Evolutionary conservation across 495 filamentous ascomycete species (phyloP).

Genomic region (Amphirosellinia nigrospora): DNA sequence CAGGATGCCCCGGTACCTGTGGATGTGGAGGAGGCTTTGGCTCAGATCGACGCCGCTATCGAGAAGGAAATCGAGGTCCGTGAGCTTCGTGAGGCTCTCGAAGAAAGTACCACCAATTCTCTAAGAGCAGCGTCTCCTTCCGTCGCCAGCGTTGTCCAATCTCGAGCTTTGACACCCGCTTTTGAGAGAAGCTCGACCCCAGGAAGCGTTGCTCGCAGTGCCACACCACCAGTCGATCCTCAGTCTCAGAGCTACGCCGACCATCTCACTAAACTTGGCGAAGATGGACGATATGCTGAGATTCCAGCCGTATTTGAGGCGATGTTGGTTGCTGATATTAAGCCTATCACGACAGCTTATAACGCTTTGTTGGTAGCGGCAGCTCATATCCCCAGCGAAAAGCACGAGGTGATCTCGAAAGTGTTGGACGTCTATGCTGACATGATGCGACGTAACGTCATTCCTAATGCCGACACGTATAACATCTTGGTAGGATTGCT

Average conservation of each 20-base stretch:
- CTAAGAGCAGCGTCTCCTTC: slow-evolving; percentile 45
- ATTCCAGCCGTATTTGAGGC: slow-evolving; percentile 89
- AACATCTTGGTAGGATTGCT: slow-evolving; percentile 82
- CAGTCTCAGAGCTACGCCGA: slow-evolving; percentile 74
- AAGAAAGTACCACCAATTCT: slow-evolving; percentile 49
- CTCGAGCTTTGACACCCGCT: slow-evolving; percentile 45
- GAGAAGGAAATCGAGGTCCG: slow-evolving; percentile 56
- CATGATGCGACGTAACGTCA: slow-evolving; percentile 86
- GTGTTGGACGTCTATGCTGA: slow-evolving; percentile 94
- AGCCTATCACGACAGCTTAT: slow-evolving; percentile 83
- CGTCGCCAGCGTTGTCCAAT: slow-evolving; percentile 46
- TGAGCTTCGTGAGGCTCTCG: slow-evolving; percentile 51
- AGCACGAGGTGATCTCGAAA: slow-evolving; percentile 82
- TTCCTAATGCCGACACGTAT: slow-evolving; percentile 84
- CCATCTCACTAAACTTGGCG: slow-evolving; percentile 73
- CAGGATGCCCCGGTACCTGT: slow-evolving; percentile 31
- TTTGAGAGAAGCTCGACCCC: slow-evolving; percentile 49
- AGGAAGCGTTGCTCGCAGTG: slow-evolving; percentile 46
- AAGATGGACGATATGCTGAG: slow-evolving; percentile 73
- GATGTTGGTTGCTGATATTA: slow-evolving; percentile 77
- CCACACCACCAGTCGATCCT: slow-evolving; percentile 55
- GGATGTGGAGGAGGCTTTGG: slow-evolving; percentile 47
- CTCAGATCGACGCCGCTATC: slow-evolving; percentile 56
- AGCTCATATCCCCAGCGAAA: slow-evolving; percentile 71
- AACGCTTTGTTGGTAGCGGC: slow-evolving; percentile 87